These are phyloP conservation scores for Jackrogersella multiformis DNA, from an alignment of 495 filamentous ascomycete genomes.

Conservation along the genomic window DNA sequence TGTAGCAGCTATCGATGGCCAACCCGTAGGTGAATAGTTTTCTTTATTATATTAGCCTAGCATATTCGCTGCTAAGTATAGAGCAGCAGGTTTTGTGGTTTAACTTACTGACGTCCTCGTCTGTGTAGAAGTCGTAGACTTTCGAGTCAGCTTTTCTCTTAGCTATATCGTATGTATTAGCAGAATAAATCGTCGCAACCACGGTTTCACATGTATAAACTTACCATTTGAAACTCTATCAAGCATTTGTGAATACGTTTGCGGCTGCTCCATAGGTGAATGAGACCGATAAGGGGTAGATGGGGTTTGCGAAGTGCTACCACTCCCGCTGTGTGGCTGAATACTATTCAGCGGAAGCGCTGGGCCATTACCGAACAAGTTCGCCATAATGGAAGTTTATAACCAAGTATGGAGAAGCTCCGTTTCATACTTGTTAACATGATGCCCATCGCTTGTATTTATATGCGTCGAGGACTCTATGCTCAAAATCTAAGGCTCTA, in stretches of 20 bases:
- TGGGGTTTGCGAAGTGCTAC: not conserved
- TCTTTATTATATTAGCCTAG: not conserved
- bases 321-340: constrained; percentile 4
- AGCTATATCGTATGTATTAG: constrained; percentile 12
- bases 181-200: not conserved
- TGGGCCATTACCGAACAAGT: not conserved
- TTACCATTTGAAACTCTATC: constrained; percentile 16
- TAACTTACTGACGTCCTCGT: constrained; percentile 31
- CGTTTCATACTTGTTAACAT: not conserved
- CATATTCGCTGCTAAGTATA: no score
- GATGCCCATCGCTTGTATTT: not conserved
- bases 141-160: constrained; percentile 2
- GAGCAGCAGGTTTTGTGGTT: not conserved
- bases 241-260: constrained; percentile 15
- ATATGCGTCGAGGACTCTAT: not conserved
- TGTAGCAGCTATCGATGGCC: constrained; percentile 13
- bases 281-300: constrained; percentile 10
- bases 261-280: not conserved
- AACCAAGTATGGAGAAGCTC: not conserved
- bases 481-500: not conserved
- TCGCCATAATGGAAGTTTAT: constrained; percentile 10
- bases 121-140: constrained; percentile 28
- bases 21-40: constrained; percentile 14
- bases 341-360: constrained; percentile 4
- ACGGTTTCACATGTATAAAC: not conserved